Evolutionary conservation across 2,329 filamentous ascomycete genomes (phyloP), one percentile per base, ranked within the genome.

Genomic region (Hypoxylon sp.): DNA sequence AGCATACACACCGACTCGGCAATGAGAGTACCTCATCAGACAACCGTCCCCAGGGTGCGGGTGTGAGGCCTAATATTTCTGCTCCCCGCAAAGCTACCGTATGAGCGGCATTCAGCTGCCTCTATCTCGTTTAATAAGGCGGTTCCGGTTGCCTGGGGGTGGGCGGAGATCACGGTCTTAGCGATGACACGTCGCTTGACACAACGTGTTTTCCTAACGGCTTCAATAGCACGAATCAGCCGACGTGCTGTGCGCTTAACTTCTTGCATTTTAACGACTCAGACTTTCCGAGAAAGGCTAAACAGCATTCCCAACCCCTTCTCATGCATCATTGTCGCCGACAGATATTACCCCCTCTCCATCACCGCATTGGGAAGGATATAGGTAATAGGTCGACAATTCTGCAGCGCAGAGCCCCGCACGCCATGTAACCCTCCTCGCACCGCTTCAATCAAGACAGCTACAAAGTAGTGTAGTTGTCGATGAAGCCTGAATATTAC

Each of bases 401-500:
- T 64, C 51, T 67, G 67, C 57, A 67, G 56, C 57, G 28, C 18
- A 53, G 30, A 46, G 54, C 67, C 64, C 67, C 67, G 61, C 67
- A 61, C 58, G 33, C 64, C 52, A 67, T 69, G 67, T 67, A 69
- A 69, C 67, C 67, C 57, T 59, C 61, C 57, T 55, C 50, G 36
- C 38, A 14, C 50, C 59, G 22, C 56, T 50, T 58, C 56, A 49
- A 33, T 58, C 28, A 44, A 62, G 16, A 54, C 36, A 61, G 32
- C 49, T 59, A 40, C 36, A 40, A 8, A 20, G 16, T 40, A 53
- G 22, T 18, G 16, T 40, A 53, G 22, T 18, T 53, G 36, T 61
- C 40, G 36, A 40, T 40, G 22, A 53, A 38, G 42, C 36, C 28
- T 36, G 16, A 45, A n/a, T 28, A 33, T 53, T n/a, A 44, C 53